phyloP scores from a whole-genome alignment of 805 yeast genomes.

The Candida vaughaniae region DNA sequence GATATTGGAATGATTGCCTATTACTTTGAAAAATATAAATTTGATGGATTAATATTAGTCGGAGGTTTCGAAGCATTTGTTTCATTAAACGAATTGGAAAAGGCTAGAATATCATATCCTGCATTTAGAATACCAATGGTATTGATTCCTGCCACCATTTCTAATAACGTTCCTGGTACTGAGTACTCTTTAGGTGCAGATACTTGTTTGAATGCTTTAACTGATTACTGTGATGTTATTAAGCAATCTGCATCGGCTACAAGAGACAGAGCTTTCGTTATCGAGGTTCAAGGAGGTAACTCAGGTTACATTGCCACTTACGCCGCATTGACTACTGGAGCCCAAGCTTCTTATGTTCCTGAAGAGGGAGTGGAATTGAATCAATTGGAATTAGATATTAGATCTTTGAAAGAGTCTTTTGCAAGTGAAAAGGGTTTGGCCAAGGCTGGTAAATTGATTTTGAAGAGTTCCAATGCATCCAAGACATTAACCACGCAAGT shows the following conservation, averaged over 20 bases:
- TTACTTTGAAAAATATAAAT: constrained; percentile 82
- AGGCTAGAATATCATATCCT: constrained; percentile 77
- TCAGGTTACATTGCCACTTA: constrained; percentile 90
- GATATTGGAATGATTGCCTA: constrained; percentile 91
- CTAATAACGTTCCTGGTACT: constrained; percentile 98
- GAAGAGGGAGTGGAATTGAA: constrained; percentile 73
- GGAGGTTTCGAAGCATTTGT: constrained; percentile 98
- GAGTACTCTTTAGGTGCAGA: constrained; percentile 95
- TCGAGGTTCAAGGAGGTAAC: constrained; percentile 98
- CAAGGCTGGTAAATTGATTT: constrained; percentile 80
- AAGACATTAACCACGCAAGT: constrained; percentile 77
- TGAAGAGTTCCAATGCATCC: constrained; percentile 83
- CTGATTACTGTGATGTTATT: constrained; percentile 90
- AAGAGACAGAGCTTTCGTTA: constrained; percentile 90
- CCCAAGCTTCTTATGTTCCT: constrained; percentile 87
- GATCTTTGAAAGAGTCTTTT: constrained; percentile 64
- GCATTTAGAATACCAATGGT: constrained; percentile 93
- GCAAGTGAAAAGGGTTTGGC: constrained; percentile 72
- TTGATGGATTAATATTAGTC: constrained; percentile 86
- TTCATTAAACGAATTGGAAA: constrained; percentile 76
- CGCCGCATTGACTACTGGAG: constrained; percentile 85
- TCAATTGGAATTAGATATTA: constrained; percentile 74
- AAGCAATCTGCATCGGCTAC: constrained; percentile 95
- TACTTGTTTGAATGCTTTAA: constrained; percentile 89
- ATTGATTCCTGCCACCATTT: constrained; percentile 90